Evolutionary conservation across 305 asterid genomes (phyloP).

Genomic region (Solanum hybrid): DNA sequence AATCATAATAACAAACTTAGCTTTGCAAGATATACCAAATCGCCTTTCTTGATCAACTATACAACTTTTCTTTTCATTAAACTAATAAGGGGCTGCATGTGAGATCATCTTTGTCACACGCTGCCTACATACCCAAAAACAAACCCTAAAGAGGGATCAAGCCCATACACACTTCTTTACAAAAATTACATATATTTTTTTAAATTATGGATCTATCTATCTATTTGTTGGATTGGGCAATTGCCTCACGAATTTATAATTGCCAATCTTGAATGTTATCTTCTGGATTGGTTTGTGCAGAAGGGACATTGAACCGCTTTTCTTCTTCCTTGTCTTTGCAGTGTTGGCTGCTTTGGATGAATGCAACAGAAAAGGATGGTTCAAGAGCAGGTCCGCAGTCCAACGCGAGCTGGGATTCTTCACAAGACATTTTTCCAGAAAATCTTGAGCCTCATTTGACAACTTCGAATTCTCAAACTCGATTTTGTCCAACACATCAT

Average conservation of each 20-base stretch:
- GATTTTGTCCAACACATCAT: slow-evolving; percentile 25
- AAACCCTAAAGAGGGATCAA: background rate
- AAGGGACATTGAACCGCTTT: background rate
- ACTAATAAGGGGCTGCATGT: background rate
- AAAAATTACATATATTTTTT: too few species aligned
- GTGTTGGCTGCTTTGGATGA: background rate
- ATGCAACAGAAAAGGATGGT: slow-evolving; percentile 29
- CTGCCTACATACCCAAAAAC: background rate
- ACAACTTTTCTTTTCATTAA: too few species aligned
- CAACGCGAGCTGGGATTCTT: slow-evolving; percentile 33
- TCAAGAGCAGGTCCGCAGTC: slow-evolving; percentile 56
- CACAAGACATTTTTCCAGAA: slow-evolving; percentile 35
- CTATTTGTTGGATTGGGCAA: background rate
- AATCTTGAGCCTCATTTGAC: slow-evolving; percentile 26
- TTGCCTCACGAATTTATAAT: background rate
- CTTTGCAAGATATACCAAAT: too few species aligned
- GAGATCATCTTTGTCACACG: background rate
- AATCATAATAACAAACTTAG: too few species aligned
- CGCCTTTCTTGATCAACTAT: too few species aligned
- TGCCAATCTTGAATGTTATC: background rate
- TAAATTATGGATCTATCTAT: background rate
- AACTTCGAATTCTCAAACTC: slow-evolving; percentile 23
- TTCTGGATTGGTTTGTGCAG: background rate
- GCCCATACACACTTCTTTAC: background rate
- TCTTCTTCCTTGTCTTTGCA: background rate